These are phyloP conservation scores for Aspergillus cristatus DNA, from an alignment of 495 filamentous ascomycete species.

Conservation along the genomic window DNA sequence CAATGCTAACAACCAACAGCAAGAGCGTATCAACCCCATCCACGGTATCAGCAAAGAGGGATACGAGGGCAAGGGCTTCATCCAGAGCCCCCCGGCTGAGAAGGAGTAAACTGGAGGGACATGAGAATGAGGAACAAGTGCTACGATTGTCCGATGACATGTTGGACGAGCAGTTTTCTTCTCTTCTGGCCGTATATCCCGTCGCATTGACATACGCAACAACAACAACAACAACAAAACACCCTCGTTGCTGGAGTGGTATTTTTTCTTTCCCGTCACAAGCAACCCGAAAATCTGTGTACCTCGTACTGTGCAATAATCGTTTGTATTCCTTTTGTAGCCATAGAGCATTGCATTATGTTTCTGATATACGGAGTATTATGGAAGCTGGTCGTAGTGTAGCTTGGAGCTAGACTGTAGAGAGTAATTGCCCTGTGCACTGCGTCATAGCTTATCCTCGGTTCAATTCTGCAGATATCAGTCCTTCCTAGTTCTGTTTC, in stretches of 20 bases:
- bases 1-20: slow-evolving; percentile 36
- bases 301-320: slow-evolving; percentile 45
- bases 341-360: slow-evolving; percentile 22
- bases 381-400: no score
- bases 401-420: no score
- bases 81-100: slow-evolving; percentile 57
- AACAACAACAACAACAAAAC: no score
- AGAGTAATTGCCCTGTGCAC: no score
- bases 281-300: slow-evolving; percentile 33
- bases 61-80: slow-evolving; percentile 71
- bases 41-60: slow-evolving; percentile 73
- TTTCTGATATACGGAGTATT: not conserved
- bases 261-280: slow-evolving; percentile 25
- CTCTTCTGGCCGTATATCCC: no score
- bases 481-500: no score
- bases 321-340: slow-evolving; percentile 42
- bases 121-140: slow-evolving; percentile 12
- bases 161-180: slow-evolving; percentile 10
- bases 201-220: no score
- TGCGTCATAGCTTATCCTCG: no score
- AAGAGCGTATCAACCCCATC: slow-evolving; percentile 81
- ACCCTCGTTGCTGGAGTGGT: no score
- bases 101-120: slow-evolving; percentile 23
- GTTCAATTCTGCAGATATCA: no score
- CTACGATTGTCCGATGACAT: slow-evolving; percentile 5